Percentiles rank a stretch among this genome's conserved stretches.
Conservation (phyloP, 2,329 filamentous ascomycete species). For the Trichoderma sp. region DNA sequence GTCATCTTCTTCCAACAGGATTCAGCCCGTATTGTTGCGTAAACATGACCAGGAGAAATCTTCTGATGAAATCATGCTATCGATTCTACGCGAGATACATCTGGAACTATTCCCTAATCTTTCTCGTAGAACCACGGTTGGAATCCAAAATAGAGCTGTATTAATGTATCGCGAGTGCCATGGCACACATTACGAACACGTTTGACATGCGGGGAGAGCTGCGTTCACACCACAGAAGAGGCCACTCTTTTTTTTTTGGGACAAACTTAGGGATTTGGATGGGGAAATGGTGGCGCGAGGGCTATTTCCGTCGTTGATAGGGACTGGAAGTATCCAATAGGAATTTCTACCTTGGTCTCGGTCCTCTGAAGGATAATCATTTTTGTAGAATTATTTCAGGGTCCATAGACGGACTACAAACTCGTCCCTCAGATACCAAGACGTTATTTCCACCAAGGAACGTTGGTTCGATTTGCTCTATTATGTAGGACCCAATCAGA, state of each 20-base stretch:
- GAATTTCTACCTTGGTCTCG: neutral
- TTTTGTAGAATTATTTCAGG: neutral
- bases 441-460: neutral
- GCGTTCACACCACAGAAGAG: neutral
- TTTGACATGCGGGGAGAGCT: neutral
- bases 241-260: neutral
- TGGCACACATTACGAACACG: neutral
- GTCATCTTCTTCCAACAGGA: neutral
- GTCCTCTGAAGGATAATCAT: fast-evolving
- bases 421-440: neutral
- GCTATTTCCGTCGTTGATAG: neutral
- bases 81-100: neutral
- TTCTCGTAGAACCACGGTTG: neutral
- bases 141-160: neutral
- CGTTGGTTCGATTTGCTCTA: neutral
- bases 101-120: too few species aligned
- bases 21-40: neutral
- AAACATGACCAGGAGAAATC: neutral
- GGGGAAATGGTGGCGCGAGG: neutral
- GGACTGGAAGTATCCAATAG: neutral
- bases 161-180: neutral
- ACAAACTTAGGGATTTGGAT: fast-evolving
- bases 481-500: neutral
- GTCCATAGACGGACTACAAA: neutral
- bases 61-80: neutral